Base-by-base conservation (phyloP, 805 yeast genomes). In the Ogataea ramenticola region DNA sequence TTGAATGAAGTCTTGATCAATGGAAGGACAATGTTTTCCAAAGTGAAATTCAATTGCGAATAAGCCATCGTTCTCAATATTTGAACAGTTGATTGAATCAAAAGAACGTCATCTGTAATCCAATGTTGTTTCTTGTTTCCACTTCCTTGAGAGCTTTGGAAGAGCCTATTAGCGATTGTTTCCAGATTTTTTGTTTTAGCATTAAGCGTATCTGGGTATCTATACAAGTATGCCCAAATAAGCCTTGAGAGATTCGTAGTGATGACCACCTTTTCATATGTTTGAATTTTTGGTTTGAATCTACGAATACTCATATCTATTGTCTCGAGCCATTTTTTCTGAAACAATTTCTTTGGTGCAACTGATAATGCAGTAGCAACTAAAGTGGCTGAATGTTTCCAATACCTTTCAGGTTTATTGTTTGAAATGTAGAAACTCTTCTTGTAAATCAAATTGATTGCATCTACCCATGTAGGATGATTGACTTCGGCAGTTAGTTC, bases 381-480 rank as follows among this genome's bases (percentile, higher is more conserved):
- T 39, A 91, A 57, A 29, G 82, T 77, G 40, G 84, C 71, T 5
- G 86, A 76, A 42, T 77, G 69, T 9, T 77, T 72, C 95, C 96
- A 88, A 45, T 67, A 72, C 51, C 70, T 73, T 20, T 50, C 46
- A 51, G 72, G 46, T 62, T 72, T 36, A 56, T 54, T 45, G 63
- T 72, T 66, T 74, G 70, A 40, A 66, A 74, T 44, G 58, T 61
- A 35, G 70, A 72, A 15, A 74, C 60, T 46, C 45, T 72, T 76
- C 15, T 69, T 62, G 58, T 75, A 80, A 14, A 91, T 77, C 17
- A 70, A 65, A 20, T 75, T 74, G 43, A 88, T 76, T 0, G 96
- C 93, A 35, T 80, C 86, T 0, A 82, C 80, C 99, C 99, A 93
- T 1, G 84, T 79, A 3, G 99, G 99, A 60, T 91, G 96, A 56